These are phyloP conservation scores for Circinella minor DNA, from an alignment of 371 early-diverging fungal genomes.

Conservation along the genomic window DNA sequence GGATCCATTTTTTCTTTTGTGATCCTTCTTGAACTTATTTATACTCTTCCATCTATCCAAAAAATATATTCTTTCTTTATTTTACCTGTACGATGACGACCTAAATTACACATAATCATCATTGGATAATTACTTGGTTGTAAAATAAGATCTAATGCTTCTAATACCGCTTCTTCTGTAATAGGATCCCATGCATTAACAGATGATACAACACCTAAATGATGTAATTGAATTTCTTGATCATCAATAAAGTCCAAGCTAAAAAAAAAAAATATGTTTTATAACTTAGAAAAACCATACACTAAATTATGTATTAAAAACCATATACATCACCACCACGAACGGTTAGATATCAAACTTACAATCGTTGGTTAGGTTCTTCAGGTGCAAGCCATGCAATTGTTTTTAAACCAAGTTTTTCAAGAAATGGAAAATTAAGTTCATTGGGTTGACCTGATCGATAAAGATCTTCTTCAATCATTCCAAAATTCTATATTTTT, in stretches of 20 bases:
- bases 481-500: conserved; percentile 85
- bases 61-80: too few relatives aligned
- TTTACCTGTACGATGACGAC: conserved; percentile 93
- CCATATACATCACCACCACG: not conserved
- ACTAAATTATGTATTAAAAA: too few relatives aligned
- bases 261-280: too few relatives aligned
- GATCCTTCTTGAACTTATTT: too few relatives aligned
- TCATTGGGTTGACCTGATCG: conserved; percentile 98
- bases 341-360: conserved; percentile 26
- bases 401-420: conserved; percentile 90
- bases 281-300: not conserved
- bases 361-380: conserved; percentile 94
- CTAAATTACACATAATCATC: conserved; percentile 97
- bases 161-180: conserved; percentile 94
- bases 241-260: conserved; percentile 96
- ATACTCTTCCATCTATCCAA: too few relatives aligned
- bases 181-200: conserved; percentile 96
- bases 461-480: conserved; percentile 96
- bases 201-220: conserved; percentile 77
- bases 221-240: conserved; percentile 92
- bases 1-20: too few relatives aligned
- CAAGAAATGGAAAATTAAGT: conserved; percentile 96
- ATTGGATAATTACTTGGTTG: conserved; percentile 92
- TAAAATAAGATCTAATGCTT: conserved; percentile 86
- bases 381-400: conserved; percentile 95